Conservation (phyloP, 139 green algal species). For the Tetradesmus lagerheimii region DNA sequence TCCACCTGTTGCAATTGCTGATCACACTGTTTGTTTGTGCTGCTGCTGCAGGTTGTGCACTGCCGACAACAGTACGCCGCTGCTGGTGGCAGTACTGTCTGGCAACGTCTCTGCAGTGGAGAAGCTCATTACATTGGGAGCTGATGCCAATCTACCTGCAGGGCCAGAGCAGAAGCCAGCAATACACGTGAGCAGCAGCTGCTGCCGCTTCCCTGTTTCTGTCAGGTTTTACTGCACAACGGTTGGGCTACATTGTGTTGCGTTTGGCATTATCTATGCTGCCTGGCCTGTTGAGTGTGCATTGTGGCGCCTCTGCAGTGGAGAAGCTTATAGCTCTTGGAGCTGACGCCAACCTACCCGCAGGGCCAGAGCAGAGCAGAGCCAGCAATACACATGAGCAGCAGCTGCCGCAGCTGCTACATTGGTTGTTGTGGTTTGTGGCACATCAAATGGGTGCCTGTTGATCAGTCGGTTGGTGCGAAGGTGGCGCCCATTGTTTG, state of each 20-base stretch:
- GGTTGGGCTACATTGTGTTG: not conserved
- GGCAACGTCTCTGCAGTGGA: not conserved
- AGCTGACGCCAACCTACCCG: constrained; percentile 4
- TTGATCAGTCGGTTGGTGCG: no score
- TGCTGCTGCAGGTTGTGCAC: not conserved
- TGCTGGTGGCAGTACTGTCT: not conserved
- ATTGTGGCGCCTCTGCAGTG: not conserved
- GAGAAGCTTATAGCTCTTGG: not conserved
- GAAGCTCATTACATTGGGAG: not conserved
- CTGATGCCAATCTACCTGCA: constrained; percentile 1
- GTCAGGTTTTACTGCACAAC: not conserved
- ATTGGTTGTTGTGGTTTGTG: no score
- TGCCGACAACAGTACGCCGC: not conserved
- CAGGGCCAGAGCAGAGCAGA: not conserved
- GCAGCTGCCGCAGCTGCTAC: not conserved
- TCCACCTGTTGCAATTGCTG: not conserved
- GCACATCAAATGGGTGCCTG: no score
- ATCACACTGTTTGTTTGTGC: no score
- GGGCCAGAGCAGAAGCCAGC: not conserved
- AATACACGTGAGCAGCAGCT: not conserved
- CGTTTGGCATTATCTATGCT: not conserved
- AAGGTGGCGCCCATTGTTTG: no score
- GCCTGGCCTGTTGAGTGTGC: no score
- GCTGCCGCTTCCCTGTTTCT: not conserved
- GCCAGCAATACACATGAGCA: not conserved